phyloP scores from a whole-genome alignment of 1,139 yeast genomes.

The Yamadazyma trypodendri region DNA sequence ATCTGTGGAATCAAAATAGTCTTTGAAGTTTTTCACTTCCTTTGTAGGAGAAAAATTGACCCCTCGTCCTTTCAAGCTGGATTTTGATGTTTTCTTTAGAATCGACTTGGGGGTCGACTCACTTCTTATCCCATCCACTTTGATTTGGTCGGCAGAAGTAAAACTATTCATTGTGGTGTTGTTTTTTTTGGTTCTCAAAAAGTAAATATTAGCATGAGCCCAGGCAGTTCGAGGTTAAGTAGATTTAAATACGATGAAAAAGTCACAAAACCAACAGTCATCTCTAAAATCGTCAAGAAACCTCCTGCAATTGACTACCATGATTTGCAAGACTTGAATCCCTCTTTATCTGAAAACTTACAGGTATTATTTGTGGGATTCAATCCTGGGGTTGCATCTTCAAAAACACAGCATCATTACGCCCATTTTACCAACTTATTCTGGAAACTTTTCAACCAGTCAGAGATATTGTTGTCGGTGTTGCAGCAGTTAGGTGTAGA shows the following conservation, averaged over 20 bases:
- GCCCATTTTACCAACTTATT: conserved; percentile 72
- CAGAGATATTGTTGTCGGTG: conserved; percentile 40
- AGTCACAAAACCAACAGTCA: conserved; percentile 1
- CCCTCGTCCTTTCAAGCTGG: conserved; percentile 7
- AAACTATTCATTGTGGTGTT: conserved; percentile 7
- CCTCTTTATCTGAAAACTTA: conserved; percentile 29
- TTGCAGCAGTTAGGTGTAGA: conserved; percentile 4
- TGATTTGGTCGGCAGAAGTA: conserved; percentile 4
- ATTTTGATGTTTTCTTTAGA: conserved; percentile 10
- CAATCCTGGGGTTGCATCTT: conserved; percentile 72
- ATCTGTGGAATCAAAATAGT: conserved; percentile 19
- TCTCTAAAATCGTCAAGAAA: not conserved
- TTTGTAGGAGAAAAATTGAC: conserved; percentile 37
- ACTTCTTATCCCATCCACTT: conserved; percentile 9
- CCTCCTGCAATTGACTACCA: not conserved
- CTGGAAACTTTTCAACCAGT: conserved; percentile 64
- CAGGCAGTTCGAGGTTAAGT: conserved; percentile 5
- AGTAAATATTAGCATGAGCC: conserved; percentile 3
- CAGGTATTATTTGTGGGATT: conserved; percentile 64
- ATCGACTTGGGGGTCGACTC: conserved; percentile 19
- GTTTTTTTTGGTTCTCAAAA: not conserved
- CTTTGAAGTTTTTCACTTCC: conserved; percentile 23
- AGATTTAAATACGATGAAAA: conserved; percentile 5
- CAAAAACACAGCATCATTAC: conserved; percentile 65
- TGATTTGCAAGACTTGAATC: conserved; percentile 30